Conservation (phyloP, 352 stramenopile species). For the Pythium rishiriense region DNA sequence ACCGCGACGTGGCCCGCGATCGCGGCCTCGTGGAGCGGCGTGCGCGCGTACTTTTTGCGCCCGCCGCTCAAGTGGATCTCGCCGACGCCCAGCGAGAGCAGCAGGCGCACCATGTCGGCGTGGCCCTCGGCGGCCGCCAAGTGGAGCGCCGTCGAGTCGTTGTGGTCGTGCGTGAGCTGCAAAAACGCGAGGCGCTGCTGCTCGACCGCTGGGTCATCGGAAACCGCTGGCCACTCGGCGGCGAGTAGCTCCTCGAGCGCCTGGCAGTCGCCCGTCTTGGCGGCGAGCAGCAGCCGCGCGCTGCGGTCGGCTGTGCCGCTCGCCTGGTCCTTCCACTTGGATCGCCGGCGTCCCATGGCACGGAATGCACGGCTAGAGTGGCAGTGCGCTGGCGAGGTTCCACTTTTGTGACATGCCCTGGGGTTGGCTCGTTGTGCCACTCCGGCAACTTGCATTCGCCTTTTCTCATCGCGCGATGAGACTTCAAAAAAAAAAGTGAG, state of each 20-base stretch:
- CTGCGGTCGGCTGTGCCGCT: conserved; percentile 29
- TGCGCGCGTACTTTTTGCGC: conserved; percentile 65
- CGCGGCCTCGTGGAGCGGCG: conserved; percentile 72
- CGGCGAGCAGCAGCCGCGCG: conserved; percentile 47
- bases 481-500: no score
- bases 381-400: not conserved
- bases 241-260: conserved; percentile 37
- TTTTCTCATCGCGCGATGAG: no score
- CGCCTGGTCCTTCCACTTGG: conserved; percentile 67
- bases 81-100: conserved; percentile 51
- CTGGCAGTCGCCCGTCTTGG: conserved; percentile 44
- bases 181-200: conserved; percentile 41
- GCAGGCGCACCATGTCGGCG: conserved; percentile 38
- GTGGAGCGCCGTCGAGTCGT: conserved; percentile 61
- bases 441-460: no score
- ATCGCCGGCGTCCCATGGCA: conserved; percentile 59
- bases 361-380: not conserved
- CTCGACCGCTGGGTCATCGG: not conserved
- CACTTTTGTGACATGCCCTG: conserved; percentile 12
- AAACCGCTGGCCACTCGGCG: conserved; percentile 4
- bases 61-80: conserved; percentile 63
- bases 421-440: no score
- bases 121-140: conserved; percentile 63
- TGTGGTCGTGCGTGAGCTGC: conserved; percentile 70
- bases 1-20: conserved; percentile 59